These are phyloP conservation scores for Helicostylum pulchrum DNA, from an alignment of 192 early-diverging fungal species.

Conservation along the genomic window DNA sequence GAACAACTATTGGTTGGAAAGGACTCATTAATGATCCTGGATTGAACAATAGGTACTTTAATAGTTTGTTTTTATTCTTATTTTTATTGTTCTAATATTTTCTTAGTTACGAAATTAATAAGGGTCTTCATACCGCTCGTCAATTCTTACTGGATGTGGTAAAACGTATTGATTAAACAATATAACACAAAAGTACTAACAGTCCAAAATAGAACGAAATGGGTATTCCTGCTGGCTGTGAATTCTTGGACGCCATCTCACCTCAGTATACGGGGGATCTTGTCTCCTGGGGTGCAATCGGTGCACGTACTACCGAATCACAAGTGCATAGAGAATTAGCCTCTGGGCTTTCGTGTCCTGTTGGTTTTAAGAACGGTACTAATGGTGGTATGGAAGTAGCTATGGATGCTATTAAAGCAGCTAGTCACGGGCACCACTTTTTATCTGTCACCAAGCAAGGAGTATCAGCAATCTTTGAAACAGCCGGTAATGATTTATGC, in stretches of 20 bases:
- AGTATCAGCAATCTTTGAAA: slow-evolving; percentile 78
- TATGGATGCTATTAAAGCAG: slow-evolving; percentile 89
- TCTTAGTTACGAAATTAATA: slow-evolving; percentile 71
- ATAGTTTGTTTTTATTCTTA: background rate
- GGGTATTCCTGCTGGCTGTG: slow-evolving; percentile 71
- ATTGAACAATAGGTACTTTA: slow-evolving; percentile 55
- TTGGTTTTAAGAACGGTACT: slow-evolving; percentile 85
- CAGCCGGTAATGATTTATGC: slow-evolving; percentile 86
- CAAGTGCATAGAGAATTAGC: slow-evolving; percentile 81
- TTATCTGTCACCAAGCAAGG: slow-evolving; percentile 85
- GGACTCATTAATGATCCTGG: slow-evolving; percentile 84
- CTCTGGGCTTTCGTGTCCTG: slow-evolving; percentile 74
- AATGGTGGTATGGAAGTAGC: slow-evolving; percentile 82
- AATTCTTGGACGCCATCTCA: slow-evolving; percentile 78
- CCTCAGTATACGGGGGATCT: slow-evolving; percentile 81
- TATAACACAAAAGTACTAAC: too few species aligned
- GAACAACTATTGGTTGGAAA: slow-evolving; percentile 90
- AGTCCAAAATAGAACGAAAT: slow-evolving; percentile 8
- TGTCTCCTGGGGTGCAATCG: slow-evolving; percentile 75
- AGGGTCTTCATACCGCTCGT: slow-evolving; percentile 75
- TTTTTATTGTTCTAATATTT: background rate
- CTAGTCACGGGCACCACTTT: slow-evolving; percentile 72
- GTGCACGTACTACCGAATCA: slow-evolving; percentile 80
- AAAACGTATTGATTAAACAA: slow-evolving; percentile 24
- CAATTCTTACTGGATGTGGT: slow-evolving; percentile 67